Conservation (phyloP, 202 grass and related monocot species). For the Schoenoplectus tabernaemontani region DNA sequence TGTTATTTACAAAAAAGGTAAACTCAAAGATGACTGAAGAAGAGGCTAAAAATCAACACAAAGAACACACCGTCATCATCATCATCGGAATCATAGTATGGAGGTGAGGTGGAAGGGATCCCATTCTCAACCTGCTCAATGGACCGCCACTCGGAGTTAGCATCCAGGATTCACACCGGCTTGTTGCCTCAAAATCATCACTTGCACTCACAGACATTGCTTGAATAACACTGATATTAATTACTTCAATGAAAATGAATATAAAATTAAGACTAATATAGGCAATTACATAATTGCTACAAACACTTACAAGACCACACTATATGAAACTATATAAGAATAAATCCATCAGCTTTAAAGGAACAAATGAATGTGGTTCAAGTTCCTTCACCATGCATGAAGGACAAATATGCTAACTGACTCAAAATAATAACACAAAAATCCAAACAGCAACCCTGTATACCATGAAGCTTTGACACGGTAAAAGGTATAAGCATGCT, state of each 20-base stretch:
- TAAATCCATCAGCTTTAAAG: neutral
- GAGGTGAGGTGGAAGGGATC: slow-evolving; percentile 58
- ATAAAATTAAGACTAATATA: neutral
- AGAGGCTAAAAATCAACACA: neutral
- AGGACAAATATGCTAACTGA: neutral
- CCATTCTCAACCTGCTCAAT: slow-evolving; percentile 57
- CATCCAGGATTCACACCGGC: slow-evolving; percentile 29
- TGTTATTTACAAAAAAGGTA: too few species aligned
- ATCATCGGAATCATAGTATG: slow-evolving; percentile 59
- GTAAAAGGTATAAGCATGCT: neutral
- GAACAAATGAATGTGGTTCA: neutral
- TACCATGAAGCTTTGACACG: neutral
- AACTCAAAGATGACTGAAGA: neutral
- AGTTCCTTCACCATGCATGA: neutral
- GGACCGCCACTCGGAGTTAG: slow-evolving; percentile 39
- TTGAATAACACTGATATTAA: neutral
- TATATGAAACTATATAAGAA: neutral
- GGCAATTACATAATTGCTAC: neutral
- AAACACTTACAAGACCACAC: neutral
- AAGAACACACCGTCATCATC: slow-evolving; percentile 44
- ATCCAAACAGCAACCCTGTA: neutral
- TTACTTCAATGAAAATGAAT: neutral
- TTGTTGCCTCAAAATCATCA: slow-evolving; percentile 40
- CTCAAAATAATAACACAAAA: neutral
- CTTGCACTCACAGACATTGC: slow-evolving; percentile 34